Conservation (phyloP, 2,329 filamentous ascomycete species). For the Paecilomyces niveus region DNA sequence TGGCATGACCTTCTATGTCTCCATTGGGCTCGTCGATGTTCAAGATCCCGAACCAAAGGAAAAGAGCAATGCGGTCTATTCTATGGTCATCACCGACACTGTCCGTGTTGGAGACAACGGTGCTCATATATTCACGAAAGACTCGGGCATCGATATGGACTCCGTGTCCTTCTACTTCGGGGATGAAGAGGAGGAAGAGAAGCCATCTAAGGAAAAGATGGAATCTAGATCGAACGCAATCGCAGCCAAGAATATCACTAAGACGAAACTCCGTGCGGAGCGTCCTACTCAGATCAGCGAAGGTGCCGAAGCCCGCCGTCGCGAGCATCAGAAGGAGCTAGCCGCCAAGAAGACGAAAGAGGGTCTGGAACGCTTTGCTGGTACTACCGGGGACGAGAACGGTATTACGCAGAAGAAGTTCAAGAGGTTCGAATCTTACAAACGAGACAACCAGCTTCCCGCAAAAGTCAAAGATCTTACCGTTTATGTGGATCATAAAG, state of each 20-base stretch:
- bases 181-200: conserved; percentile 76
- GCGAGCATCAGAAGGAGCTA: conserved; percentile 87
- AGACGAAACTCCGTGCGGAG: conserved; percentile 85
- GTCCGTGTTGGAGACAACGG: conserved; percentile 68
- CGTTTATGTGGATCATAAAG: conserved; percentile 87
- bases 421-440: conserved; percentile 98
- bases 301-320: conserved; percentile 76
- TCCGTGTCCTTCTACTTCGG: conserved; percentile 98
- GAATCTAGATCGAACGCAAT: conserved; percentile 76
- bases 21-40: conserved; percentile 82
- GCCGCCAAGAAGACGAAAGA: conserved; percentile 84
- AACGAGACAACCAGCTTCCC: conserved; percentile 91
- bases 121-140: conserved; percentile 82
- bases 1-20: conserved; percentile 92
- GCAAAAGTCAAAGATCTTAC: conserved; percentile 73
- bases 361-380: conserved; percentile 76
- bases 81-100: conserved; percentile 85
- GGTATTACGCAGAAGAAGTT: conserved; percentile 96
- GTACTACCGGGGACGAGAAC: conserved; percentile 76
- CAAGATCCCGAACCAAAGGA: conserved; percentile 81
- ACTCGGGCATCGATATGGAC: conserved; percentile 84
- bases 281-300: conserved; percentile 82
- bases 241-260: conserved; percentile 90
- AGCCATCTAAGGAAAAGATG: conserved; percentile 76
- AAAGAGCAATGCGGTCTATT: conserved; percentile 83